Evolutionary conservation across 2,329 filamentous ascomycete genomes (phyloP).

Genomic region (Cadophora malorum): DNA sequence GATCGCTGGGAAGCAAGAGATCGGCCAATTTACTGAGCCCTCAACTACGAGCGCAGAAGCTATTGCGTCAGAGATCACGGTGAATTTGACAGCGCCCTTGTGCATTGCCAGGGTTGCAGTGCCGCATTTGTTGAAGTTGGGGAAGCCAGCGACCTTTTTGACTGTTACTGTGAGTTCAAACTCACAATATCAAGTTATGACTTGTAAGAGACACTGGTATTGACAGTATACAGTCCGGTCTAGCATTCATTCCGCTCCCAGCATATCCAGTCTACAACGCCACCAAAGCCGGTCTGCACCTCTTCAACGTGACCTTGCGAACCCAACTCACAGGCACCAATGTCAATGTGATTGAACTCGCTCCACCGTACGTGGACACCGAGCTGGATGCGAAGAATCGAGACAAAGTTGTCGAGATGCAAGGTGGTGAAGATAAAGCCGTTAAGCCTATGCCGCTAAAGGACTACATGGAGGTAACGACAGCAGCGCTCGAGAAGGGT

Average conservation of each 20-base stretch:
- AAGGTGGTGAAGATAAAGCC: slow-evolving; percentile 39
- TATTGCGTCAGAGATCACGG: slow-evolving; percentile 30
- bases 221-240: slow-evolving; percentile 29
- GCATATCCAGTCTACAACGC: slow-evolving; percentile 46
- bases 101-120: slow-evolving; percentile 43
- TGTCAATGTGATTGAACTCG: slow-evolving; percentile 47
- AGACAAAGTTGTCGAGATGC: slow-evolving; percentile 31
- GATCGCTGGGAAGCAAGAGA: slow-evolving; percentile 44
- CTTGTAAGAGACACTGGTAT: neutral
- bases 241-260: slow-evolving; percentile 42
- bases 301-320: slow-evolving; percentile 42
- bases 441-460: slow-evolving; percentile 44
- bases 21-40: slow-evolving; percentile 38
- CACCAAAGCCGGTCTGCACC: slow-evolving; percentile 46
- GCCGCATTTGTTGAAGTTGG: slow-evolving; percentile 39
- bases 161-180: slow-evolving; percentile 37
- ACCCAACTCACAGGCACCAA: slow-evolving; percentile 42
- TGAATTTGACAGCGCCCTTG: slow-evolving; percentile 44
- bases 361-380: slow-evolving; percentile 48
- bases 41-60: slow-evolving; percentile 31
- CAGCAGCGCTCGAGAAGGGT: slow-evolving; percentile 39
- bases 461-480: slow-evolving; percentile 45
- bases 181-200: neutral
- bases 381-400: slow-evolving; percentile 43
- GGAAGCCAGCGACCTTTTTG: slow-evolving; percentile 39